Evolutionary conservation across 768 basidiomycete species (phyloP).

Genomic region (Chalciporus sphaerocephalus): DNA sequence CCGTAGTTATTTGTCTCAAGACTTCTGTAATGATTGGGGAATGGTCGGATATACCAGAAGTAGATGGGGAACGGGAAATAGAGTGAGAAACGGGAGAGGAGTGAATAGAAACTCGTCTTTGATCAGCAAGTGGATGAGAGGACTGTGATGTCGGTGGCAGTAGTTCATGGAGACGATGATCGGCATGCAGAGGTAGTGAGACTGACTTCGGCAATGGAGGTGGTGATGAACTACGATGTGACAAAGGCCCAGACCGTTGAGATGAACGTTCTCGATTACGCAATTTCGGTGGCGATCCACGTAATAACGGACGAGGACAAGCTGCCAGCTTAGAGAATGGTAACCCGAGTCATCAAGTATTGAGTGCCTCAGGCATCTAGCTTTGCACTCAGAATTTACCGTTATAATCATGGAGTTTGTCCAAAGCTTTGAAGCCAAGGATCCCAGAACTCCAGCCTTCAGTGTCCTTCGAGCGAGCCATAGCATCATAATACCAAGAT

Average conservation of each 20-base stretch:
- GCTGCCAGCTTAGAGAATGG: constrained; percentile 49
- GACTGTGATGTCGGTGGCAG: constrained; percentile 24
- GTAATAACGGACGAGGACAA: constrained; percentile 38
- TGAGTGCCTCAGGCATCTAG: background rate
- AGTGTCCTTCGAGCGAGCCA: constrained; percentile 59
- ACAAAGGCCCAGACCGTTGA: constrained; percentile 34
- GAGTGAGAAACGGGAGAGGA: constrained; percentile 24
- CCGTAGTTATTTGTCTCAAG: constrained; percentile 62
- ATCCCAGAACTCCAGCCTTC: constrained; percentile 78
- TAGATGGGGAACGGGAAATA: constrained; percentile 22
- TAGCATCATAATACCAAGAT: constrained; percentile 71
- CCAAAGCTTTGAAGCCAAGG: constrained; percentile 67
- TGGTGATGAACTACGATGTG: constrained; percentile 64
- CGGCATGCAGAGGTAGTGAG: constrained; percentile 70
- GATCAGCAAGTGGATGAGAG: constrained; percentile 19
- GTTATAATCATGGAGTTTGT: constrained; percentile 62
- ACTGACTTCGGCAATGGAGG: constrained; percentile 83
- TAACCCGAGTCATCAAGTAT: constrained; percentile 36
- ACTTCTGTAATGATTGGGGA: constrained; percentile 71
- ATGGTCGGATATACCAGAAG: constrained; percentile 44
- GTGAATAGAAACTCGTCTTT: constrained; percentile 25
- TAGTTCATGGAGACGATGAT: constrained; percentile 31
- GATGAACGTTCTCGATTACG: constrained; percentile 55
- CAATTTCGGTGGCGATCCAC: constrained; percentile 52
- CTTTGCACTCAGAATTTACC: constrained; percentile 39